Conservation (phyloP, 305 asterid genomes). For the Fraxinus floribunda region DNA sequence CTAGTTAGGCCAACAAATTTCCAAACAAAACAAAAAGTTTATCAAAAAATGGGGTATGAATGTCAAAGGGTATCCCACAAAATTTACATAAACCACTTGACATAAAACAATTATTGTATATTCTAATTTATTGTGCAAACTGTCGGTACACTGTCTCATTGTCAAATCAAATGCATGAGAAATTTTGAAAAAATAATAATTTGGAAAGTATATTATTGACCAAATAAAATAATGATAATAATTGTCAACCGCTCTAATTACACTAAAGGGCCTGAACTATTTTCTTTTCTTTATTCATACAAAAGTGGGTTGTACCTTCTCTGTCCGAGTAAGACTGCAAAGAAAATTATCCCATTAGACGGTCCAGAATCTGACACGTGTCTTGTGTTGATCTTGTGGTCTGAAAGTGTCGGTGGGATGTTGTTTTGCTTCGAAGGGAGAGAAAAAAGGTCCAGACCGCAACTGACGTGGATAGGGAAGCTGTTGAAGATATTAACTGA, state of each 20-base stretch:
- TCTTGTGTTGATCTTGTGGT: not conserved
- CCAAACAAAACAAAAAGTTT: not conserved
- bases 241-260: not conserved
- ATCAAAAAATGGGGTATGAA: not conserved
- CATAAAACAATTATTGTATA: not conserved
- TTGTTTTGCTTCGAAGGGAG: not conserved
- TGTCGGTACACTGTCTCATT: not conserved
- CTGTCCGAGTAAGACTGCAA: not conserved
- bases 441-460: not conserved
- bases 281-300: not conserved
- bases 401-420: slow-evolving; percentile 1
- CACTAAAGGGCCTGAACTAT: not conserved
- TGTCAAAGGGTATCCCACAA: not conserved
- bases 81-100: not conserved
- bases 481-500: not conserved
- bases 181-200: not conserved
- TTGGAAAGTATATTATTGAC: not conserved
- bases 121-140: not conserved
- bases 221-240: not conserved
- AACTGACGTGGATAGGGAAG: not conserved
- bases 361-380: not conserved
- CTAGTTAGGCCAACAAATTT: not conserved
- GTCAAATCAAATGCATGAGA: not conserved
- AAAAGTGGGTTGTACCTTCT: not conserved
- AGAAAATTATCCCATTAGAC: not conserved